Base-by-base conservation (phyloP, 1,139 yeast genomes). In the Suhomyces bribrorum region DNA sequence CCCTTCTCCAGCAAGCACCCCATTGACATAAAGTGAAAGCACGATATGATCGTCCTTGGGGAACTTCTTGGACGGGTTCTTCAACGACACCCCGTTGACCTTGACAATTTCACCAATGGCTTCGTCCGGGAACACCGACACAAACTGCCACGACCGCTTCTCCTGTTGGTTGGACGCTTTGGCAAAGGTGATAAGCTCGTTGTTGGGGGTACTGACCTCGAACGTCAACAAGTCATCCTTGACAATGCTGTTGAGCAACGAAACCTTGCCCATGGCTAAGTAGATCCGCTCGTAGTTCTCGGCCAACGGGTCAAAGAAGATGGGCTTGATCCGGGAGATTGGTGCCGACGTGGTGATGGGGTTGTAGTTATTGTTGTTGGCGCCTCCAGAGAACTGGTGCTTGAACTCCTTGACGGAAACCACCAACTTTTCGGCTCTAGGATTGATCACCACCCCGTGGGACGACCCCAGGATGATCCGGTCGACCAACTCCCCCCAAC, bases 401-500 rank as follows among this genome's bases (percentile, higher is more conserved):
- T 77, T 80, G 53, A 86, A 78, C 57, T 86, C 95, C 59, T 86
- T 86, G 32, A 86, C 79, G 3, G 88, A 75, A 16, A 87, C 77
- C 26, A 80, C 76, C 51, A 87, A 70, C 43, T 74, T 76, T 51
- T 84, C 89, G 7, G 95, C 92, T 58, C 94, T 75, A 23, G 94
- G 92, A 47, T 86, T 86, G 25, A 85, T 76, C 5, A 92, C 89
- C 39, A 88, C 81, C 49, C 96, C 96, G 41, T 77, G 78, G 44
- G 77, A 78, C 1, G 94, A 78, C 24, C 95, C 95, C 18, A 79
- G 61, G 48, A 88, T 83, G 48, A 88, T 84, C 54, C 95, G 71
- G 52, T 87, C 90, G 24, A 85, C 79, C 36, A 86, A 66, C 49
- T 84, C 94, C 62, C 96, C 96, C 96, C 96, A 88, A 36, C 96